Conservation (phyloP, 306 rosid genomes). For the Dryas octopetala region DNA sequence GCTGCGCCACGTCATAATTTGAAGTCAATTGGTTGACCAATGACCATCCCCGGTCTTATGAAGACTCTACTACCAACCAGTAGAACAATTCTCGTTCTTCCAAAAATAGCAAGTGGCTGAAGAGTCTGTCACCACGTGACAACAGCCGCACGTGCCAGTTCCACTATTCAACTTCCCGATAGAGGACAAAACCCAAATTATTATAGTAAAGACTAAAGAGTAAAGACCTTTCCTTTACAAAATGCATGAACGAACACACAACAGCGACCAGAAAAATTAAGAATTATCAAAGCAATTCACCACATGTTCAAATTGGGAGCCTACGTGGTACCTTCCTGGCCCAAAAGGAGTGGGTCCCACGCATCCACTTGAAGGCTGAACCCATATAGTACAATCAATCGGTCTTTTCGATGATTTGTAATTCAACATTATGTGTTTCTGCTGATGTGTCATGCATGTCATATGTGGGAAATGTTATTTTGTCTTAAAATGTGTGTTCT, state of each 20-base stretch:
- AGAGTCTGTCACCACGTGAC: slow-evolving; percentile 20
- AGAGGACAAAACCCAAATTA: neutral
- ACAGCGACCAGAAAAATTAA: neutral
- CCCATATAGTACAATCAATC: neutral
- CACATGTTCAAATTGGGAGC: slow-evolving; percentile 42
- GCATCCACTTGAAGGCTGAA: neutral
- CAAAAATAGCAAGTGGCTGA: slow-evolving; percentile 4
- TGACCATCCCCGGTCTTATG: slow-evolving; percentile 22
- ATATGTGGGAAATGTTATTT: neutral
- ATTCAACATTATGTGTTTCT: neutral
- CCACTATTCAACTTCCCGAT: no score
- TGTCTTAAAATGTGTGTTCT: no score
- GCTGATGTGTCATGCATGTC: neutral
- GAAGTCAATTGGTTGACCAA: slow-evolving; percentile 59
- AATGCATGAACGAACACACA: slow-evolving; percentile 14
- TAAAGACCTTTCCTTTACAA: neutral
- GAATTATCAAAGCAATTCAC: neutral
- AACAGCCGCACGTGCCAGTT: neutral
- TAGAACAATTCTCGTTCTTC: slow-evolving; percentile 8
- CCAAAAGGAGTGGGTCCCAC: neutral
- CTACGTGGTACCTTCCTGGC: slow-evolving; percentile 19
- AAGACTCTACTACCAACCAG: slow-evolving; percentile 31
- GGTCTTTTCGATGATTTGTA: no score
- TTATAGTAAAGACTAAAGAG: neutral
- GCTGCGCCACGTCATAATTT: neutral